phyloP scores from a whole-genome alignment of 78 protist genomes.

The Acrasis kona region DNA sequence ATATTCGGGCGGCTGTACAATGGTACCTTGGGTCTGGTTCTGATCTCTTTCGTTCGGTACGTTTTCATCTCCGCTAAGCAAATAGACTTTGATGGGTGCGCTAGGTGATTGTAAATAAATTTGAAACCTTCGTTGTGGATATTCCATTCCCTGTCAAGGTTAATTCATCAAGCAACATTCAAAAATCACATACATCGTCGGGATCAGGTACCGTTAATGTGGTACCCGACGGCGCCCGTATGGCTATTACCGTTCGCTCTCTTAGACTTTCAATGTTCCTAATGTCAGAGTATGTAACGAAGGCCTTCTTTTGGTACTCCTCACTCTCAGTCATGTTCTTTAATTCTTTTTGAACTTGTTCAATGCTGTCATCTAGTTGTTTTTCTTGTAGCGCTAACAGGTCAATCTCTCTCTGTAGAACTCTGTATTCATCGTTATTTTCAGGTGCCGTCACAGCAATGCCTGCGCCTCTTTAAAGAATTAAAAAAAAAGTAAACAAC shows the following conservation, averaged over 20 bases:
- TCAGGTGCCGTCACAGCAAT: neutral
- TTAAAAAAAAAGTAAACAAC: neutral
- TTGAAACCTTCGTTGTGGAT: neutral
- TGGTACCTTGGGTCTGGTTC: too few relatives aligned
- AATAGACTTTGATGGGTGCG: neutral
- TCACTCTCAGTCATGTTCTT: neutral
- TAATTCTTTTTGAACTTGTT: neutral
- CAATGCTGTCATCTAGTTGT: neutral
- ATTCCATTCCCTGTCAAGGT: neutral
- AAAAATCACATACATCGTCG: constrained; percentile 24
- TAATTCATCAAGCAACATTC: neutral
- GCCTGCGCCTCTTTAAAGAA: constrained; percentile 3
- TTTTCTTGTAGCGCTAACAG: neutral
- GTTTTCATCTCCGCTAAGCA: neutral
- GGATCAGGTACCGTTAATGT: constrained; percentile 79
- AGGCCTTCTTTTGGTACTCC: constrained; percentile 31
- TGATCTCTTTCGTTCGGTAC: too few relatives aligned
- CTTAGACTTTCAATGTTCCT: constrained; percentile 26
- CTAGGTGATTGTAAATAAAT: neutral
- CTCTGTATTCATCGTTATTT: neutral
- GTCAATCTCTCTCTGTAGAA: neutral
- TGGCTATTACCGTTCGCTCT: constrained; percentile 68
- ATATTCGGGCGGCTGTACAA: too few relatives aligned
- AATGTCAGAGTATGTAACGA: constrained; percentile 69
- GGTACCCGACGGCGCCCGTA: constrained; percentile 78